Evolutionary conservation across 2,329 filamentous ascomycete genomes (phyloP), one percentile per base, ranked within the genome.

Genomic region (Microcera coccophila): DNA sequence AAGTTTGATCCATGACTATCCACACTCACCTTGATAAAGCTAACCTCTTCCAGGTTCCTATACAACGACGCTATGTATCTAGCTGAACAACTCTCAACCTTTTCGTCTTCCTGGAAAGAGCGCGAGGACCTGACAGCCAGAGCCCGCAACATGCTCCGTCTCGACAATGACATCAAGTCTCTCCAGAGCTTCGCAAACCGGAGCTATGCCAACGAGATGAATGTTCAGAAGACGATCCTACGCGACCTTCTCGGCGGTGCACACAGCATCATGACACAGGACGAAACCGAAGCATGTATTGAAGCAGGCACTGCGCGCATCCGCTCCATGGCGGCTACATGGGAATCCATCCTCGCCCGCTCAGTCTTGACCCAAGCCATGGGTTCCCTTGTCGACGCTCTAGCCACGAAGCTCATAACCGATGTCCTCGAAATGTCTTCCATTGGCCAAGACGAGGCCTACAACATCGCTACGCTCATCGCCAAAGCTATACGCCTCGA

Each of bases 21-120:
- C 17, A 21, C 3, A 3, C 29, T 2, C n/a, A n/a, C n/a, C n/a
- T n/a, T n/a, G 3, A 33, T 33, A 18, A 36, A 3, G 14, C 52
- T 57, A 8, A 57, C 35, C 2, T 14, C 3, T 19, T 21, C 5
- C 18, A 82, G 78, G 77, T 82, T 74, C 49, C 68, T 85, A 4
- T 85, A 85, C 56, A 86, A 85, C 47, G 82, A 86, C 55, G 74
- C 79, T 28, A 75, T 74, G 52, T 84, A 84, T 58, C 66, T 86
- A 7, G 73, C 80, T 1, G 79, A 84, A 54, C 70, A 69, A 38
- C 55, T 85, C 5, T 62, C 66, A 3, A 70, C 73, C 2, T 73
- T 81, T 42, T 62, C 69, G 0, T 57, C 62, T 2, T 53, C 62
- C 2, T 84, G 79, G 80, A 76, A 76, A 52, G 56, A 66, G 16